phyloP scores from a whole-genome alignment of 75 land plant species.

The Picea glauca region DNA sequence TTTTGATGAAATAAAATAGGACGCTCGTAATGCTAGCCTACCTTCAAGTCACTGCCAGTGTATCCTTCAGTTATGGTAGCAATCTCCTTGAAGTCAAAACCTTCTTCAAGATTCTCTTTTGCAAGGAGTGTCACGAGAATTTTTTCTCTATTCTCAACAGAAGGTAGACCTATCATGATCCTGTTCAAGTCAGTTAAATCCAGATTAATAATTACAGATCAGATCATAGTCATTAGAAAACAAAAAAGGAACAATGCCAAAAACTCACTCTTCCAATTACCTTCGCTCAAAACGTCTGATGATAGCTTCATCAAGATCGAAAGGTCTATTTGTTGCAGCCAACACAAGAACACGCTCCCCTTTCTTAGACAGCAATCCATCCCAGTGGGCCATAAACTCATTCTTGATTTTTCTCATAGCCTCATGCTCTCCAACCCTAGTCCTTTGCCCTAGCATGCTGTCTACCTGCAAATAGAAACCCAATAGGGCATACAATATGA shows the following conservation, averaged over 20 bases:
- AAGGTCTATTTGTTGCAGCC: constrained; percentile 90
- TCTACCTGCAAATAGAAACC: constrained; percentile 21
- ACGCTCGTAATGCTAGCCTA: background rate
- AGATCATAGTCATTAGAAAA: background rate
- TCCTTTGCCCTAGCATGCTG: constrained; percentile 89
- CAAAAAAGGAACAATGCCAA: no score
- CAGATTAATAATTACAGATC: background rate
- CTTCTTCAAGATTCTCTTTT: constrained; percentile 61
- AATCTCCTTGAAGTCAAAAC: constrained; percentile 61
- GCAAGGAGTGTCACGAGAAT: constrained; percentile 63
- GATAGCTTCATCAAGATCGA: constrained; percentile 90
- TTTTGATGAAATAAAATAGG: background rate
- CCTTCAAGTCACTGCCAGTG: constrained; percentile 91
- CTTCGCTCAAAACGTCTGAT: constrained; percentile 86
- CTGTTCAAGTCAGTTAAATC: constrained; percentile 19
- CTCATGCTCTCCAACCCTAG: constrained; percentile 81
- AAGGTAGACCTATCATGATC: constrained; percentile 82
- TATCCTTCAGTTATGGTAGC: constrained; percentile 83
- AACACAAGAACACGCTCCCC: constrained; percentile 79
- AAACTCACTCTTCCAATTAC: constrained; percentile 21
- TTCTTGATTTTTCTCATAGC: constrained; percentile 93
- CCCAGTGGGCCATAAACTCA: constrained; percentile 93
- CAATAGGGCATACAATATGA: background rate
- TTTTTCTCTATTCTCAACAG: constrained; percentile 54
- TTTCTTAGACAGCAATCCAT: constrained; percentile 69